Evolutionary conservation across 2,329 filamentous ascomycete genomes (phyloP).

Genomic region (Hymenoscyphus linearis): DNA sequence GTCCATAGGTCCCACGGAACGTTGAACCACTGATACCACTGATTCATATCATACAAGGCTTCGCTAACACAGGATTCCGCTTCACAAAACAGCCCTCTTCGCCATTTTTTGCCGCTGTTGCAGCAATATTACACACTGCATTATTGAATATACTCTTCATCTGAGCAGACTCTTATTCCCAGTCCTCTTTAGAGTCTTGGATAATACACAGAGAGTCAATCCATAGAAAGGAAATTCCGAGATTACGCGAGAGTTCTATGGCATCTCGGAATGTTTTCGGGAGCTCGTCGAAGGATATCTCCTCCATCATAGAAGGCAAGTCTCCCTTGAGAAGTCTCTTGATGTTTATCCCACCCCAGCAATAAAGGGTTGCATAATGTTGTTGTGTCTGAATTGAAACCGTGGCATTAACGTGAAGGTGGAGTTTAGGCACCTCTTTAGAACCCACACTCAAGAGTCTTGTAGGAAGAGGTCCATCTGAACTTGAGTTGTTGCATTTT

Average conservation of each 20-base stretch:
- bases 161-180: background rate
- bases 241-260: background rate
- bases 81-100: background rate
- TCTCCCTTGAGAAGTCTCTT: background rate
- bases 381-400: background rate
- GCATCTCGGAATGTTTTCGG: background rate
- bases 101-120: background rate
- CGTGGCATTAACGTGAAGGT: background rate
- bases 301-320: background rate
- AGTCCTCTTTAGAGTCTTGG: background rate
- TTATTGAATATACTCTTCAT: background rate
- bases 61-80: background rate
- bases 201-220: background rate
- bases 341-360: background rate
- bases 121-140: background rate
- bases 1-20: background rate
- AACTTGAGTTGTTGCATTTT: background rate
- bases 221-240: background rate
- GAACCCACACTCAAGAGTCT: background rate
- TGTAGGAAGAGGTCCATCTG: background rate
- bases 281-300: background rate
- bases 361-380: background rate
- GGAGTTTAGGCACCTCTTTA: background rate
- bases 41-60: background rate
- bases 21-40: background rate